phyloP scores from a whole-genome alignment of 306 rosid species.

The Abrus precatorius region DNA sequence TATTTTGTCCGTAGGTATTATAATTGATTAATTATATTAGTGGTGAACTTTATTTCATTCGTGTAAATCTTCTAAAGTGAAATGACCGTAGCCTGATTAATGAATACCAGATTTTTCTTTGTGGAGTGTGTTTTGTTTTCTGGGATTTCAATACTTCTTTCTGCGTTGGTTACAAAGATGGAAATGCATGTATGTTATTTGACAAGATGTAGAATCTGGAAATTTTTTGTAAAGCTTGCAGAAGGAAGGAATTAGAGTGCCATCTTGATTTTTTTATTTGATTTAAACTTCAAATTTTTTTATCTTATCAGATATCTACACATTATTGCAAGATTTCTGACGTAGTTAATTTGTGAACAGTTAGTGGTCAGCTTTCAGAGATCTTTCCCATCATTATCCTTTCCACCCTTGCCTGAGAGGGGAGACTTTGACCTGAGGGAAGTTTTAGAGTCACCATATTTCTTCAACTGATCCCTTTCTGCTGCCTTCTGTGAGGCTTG shows the following conservation, averaged over 20 bases:
- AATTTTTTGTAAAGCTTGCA: background rate
- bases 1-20: background rate
- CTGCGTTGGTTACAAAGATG: conserved; percentile 18
- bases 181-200: conserved; percentile 23
- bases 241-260: background rate
- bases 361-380: conserved; percentile 75
- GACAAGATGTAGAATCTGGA: conserved; percentile 16
- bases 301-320: background rate
- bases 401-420: conserved; percentile 89
- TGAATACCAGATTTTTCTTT: conserved; percentile 21
- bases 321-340: conserved; percentile 33
- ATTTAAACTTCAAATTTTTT: background rate
- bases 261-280: conserved; percentile 12
- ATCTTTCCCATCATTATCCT: conserved; percentile 72
- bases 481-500: conserved; percentile 36
- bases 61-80: conserved; percentile 15
- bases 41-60: conserved; percentile 10
- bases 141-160: conserved; percentile 15
- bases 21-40: conserved; percentile 4
- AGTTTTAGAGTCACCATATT: conserved; percentile 87
- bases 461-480: conserved; percentile 74
- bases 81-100: background rate
- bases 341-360: conserved; percentile 59
- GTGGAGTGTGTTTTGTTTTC: conserved; percentile 17
- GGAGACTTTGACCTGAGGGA: conserved; percentile 80